Evolutionary conservation across 345 rosid species (phyloP).

Genomic region (Streptanthus diversifolius): DNA sequence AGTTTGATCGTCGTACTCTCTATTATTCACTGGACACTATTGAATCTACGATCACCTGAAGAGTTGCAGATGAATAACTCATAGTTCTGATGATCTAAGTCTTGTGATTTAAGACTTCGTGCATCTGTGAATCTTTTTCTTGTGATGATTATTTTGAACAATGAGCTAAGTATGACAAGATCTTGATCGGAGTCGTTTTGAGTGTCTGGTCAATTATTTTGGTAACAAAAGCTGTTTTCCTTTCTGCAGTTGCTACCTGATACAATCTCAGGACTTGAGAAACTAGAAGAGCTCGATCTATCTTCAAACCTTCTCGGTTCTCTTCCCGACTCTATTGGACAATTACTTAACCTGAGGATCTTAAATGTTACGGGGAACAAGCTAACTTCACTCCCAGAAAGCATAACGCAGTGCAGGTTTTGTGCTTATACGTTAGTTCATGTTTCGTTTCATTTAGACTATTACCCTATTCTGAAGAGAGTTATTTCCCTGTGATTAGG

Average conservation of each 20-base stretch:
- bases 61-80: background rate
- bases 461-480: background rate
- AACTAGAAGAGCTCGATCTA: constrained; percentile 67
- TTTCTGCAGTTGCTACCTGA: constrained; percentile 76
- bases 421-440: background rate
- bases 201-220: background rate
- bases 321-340: constrained; percentile 82
- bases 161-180: background rate
- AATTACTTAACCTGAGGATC: constrained; percentile 54
- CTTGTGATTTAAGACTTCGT: background rate
- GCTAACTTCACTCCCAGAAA: constrained; percentile 71
- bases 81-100: background rate
- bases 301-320: constrained; percentile 57
- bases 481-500: constrained; percentile 8
- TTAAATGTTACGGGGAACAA: constrained; percentile 73
- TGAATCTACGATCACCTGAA: background rate
- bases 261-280: constrained; percentile 62
- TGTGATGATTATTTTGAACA: background rate
- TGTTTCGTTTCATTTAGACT: background rate
- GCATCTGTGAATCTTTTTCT: background rate
- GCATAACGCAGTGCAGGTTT: constrained; percentile 50
- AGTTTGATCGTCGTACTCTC: background rate
- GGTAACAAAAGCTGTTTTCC: background rate
- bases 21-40: background rate
- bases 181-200: background rate